These are phyloP conservation scores for Pharus latifolius DNA, from an alignment of 176 grass and related monocot genomes.

Conservation along the genomic window DNA sequence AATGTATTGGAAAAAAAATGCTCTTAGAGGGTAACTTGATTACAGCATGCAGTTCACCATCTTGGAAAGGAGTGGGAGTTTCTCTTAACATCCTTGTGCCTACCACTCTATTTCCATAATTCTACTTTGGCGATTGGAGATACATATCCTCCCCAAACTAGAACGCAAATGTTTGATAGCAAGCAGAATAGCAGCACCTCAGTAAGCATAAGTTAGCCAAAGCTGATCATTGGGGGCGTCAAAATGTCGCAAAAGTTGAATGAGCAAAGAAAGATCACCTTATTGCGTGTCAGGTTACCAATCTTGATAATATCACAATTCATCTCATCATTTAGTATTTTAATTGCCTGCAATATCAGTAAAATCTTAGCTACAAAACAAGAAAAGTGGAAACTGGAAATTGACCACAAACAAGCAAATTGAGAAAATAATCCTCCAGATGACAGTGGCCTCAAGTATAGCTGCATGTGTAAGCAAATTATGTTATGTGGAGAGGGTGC, in stretches of 20 bases:
- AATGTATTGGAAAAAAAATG: too few relatives aligned
- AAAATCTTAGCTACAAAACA: background rate
- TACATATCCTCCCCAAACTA: background rate
- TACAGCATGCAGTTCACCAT: background rate
- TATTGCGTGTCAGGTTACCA: constrained; percentile 69
- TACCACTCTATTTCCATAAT: background rate
- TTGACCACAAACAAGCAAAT: background rate
- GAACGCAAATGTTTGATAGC: background rate
- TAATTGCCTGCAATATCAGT: constrained; percentile 58
- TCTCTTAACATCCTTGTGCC: background rate
- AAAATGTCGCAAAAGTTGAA: background rate
- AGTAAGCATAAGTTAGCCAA: background rate
- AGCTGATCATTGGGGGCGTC: background rate
- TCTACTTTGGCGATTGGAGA: background rate
- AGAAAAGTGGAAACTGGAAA: too few relatives aligned
- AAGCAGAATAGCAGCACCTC: background rate
- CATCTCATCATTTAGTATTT: constrained; percentile 92
- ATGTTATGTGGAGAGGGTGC: background rate
- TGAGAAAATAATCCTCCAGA: too few relatives aligned
- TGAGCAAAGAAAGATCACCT: constrained; percentile 36
- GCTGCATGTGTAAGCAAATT: background rate
- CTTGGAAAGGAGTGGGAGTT: background rate
- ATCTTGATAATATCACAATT: constrained; percentile 96
- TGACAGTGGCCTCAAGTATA: background rate
- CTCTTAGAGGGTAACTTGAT: background rate